Base-by-base conservation (phyloP, 331 rosid species). In the Ulmus americana region DNA sequence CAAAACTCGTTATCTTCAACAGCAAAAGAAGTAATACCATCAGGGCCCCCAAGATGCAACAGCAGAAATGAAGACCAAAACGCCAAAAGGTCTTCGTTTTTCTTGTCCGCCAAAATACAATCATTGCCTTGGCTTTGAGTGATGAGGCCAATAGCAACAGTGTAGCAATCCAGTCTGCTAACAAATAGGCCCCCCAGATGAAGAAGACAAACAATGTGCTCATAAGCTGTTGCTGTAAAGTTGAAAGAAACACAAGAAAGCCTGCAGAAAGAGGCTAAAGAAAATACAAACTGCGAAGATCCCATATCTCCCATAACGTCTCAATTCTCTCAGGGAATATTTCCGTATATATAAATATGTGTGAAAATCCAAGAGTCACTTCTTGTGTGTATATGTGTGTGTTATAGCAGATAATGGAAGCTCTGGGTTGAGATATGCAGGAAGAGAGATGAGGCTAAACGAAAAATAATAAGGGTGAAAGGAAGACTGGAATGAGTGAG, bases 111-210 rank as follows among this genome's bases (percentile, higher is more conserved):
- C 39, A 67, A 11, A 15, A 41, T 53, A 12, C 15, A 20, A n/a
- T 38, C 3, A 28, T 35, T 12, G 59, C 48, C 54, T 6, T 68
- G 66, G 61, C 63, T 49, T 11, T 49, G 55, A 45, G 74, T 77
- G 51, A 77, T 79, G 43, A 63, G 48, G 2, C 83, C 76, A 0
- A 77, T 63, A 0, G 62, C 63, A n/a, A 64, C 14, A 0, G 75
- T 72, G 1, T 28, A 28, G 79, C 83, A 39, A 74, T 8, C 50
- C 79, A 71, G 61, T 64, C 74, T 7, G 85, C 85, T 15, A 64
- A 49, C 18, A 71, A 41, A 62, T 74, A 81, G 16, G 68, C 45
- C 2, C 45, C 13, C 80, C 80, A 81, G 0, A 74, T 43, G 0
- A 57, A 8, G 13, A 54, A 7, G 10, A 9, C 12, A 1, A 64